Base-by-base conservation (phyloP, 2,329 filamentous ascomycete genomes). In the Pseudogymnoascus sp. region DNA sequence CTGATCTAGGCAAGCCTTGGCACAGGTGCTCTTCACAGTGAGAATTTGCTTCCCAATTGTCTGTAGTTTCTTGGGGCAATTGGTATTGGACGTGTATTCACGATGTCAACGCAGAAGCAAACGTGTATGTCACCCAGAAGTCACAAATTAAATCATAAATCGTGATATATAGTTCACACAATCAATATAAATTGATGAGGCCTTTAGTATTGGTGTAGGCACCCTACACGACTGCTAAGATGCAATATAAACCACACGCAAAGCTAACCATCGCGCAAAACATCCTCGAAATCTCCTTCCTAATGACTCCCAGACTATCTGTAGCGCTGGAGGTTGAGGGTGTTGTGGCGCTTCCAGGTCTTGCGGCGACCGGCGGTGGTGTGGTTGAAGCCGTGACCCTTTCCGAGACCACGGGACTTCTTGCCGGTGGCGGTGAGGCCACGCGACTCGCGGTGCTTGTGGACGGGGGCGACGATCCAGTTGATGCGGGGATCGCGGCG, bases 291-390 rank as follows among this genome's bases (percentile, higher is more conserved):
- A 60, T 12, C 33, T 16, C 14, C 4, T 16, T 55, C 49, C 16
- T 55, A 55, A 55, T 14, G 28, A 33, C 25, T 33, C 49, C 49
- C 33, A 38, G 37, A 70, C 69, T 90, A 96, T 83, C 93, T 88
- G 90, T 97, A 97, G 81, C 93, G 88, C 93, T 93, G 97, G 80
- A 96, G 91, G 76, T 90, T 96, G 79, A 96, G 88, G 81, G 93
- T 99, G 90, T 99, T 99, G 87, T 96, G 92, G 80, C 90, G 88
- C 91, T 96, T 96, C 96, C 95, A 99, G 80, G 93, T 99, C 92
- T 99, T 97, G 86, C 96, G 93, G 81, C 95, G 88, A 76, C 95
- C 95, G 74, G 92, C 90, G 73, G 84, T 85, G 80, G 95, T 99
- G 87, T 99, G 96, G 91, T 93, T 96, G 92, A 91, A 99, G 77